These are phyloP conservation scores for Scedosporium aurantiacum DNA, from an alignment of 2,329 filamentous ascomycete species.

Conservation along the genomic window DNA sequence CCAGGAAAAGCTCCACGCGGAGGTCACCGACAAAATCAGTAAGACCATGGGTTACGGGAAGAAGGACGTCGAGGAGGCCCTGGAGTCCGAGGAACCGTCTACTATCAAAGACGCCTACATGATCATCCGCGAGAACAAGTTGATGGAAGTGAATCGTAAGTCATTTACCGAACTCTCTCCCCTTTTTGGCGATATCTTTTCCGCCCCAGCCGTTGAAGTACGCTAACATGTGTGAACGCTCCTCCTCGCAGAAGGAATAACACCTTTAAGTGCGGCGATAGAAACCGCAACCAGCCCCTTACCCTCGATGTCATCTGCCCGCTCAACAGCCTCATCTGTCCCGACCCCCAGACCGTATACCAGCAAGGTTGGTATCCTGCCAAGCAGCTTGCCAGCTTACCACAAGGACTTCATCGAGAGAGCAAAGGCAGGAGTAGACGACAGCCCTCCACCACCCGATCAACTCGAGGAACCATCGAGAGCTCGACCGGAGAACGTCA, in stretches of 20 bases:
- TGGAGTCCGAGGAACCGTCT: slow-evolving; percentile 85
- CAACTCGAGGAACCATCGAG: slow-evolving; percentile 36
- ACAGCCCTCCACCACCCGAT: slow-evolving; percentile 23
- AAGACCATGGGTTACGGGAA: slow-evolving; percentile 97
- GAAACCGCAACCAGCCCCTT: slow-evolving; percentile 2
- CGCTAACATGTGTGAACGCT: no score
- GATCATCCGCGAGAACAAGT: slow-evolving; percentile 93
- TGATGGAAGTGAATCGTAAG: slow-evolving; percentile 92
- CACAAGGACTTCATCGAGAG: slow-evolving; percentile 85
- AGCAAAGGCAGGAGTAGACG: slow-evolving; percentile 40
- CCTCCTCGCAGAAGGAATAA: neutral
- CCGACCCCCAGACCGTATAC: slow-evolving; percentile 46
- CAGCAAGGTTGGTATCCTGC: slow-evolving; percentile 83
- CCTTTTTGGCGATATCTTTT: no score
- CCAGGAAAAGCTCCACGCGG: slow-evolving; percentile 81
- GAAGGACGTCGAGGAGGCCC: slow-evolving; percentile 86
- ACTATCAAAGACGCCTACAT: slow-evolving; percentile 98
- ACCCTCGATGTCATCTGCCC: slow-evolving; percentile 41
- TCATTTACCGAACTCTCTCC: slow-evolving; percentile 15
- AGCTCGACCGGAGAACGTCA: slow-evolving; percentile 57
- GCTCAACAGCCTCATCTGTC: slow-evolving; percentile 36
- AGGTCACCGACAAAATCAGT: slow-evolving; percentile 89
- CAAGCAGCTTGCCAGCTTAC: slow-evolving; percentile 81
- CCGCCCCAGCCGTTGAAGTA: no score
- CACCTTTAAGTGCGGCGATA: slow-evolving; percentile 13